A percentile compares a stretch with the other conserved stretches of the same genome.
phyloP scores from a whole-genome alignment of 129 eudicot genomes.

The Pseudognaphalium luteoalbum region DNA sequence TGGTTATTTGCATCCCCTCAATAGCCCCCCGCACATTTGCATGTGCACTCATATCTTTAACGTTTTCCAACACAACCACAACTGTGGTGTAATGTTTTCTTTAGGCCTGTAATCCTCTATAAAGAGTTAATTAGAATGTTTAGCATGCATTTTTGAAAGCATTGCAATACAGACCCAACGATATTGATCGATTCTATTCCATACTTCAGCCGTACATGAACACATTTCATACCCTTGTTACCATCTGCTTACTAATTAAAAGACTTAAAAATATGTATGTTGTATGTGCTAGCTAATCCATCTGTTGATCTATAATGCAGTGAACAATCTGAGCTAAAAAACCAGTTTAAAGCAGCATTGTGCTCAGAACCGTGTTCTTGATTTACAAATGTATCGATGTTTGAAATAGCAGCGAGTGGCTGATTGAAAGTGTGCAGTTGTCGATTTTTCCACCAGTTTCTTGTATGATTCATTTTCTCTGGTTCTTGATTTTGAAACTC shows the following conservation, averaged over 20 bases:
- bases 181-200: too few species aligned
- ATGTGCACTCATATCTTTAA: neutral
- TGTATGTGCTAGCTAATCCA: neutral
- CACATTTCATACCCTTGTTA: neutral
- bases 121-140: neutral
- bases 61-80: neutral
- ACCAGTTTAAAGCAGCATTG: neutral
- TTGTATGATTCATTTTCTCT: conserved; percentile 27
- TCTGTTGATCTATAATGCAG: conserved; percentile 24
- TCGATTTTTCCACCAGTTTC: conserved; percentile 20
- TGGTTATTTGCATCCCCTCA: neutral
- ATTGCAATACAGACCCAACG: neutral
- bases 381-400: neutral
- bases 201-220: neutral
- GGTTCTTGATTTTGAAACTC: conserved; percentile 7
- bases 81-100: neutral
- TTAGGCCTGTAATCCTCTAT: neutral
- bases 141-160: neutral
- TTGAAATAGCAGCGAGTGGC: conserved; percentile 23
- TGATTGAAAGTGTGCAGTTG: conserved; percentile 36
- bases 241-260: neutral
- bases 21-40: neutral
- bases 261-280: neutral
- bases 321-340: conserved; percentile 20
- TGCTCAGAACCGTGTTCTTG: conserved; percentile 18